These are phyloP conservation scores for Penicillium cosmopolitanum DNA, from an alignment of 495 filamentous ascomycete species.

Conservation along the genomic window DNA sequence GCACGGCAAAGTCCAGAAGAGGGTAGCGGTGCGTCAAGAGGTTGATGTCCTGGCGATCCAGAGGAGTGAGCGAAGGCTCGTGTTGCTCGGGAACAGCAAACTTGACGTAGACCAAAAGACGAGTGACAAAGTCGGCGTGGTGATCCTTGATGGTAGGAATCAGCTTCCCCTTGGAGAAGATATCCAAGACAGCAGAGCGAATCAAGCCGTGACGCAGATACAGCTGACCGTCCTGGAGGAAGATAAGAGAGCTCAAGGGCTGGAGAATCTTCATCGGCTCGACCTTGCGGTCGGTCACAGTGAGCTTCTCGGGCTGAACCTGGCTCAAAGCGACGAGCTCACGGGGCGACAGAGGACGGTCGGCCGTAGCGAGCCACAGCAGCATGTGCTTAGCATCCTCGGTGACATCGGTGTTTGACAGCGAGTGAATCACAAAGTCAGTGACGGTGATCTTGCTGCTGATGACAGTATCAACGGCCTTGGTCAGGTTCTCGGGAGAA, in stretches of 20 bases:
- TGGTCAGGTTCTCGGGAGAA: constrained; percentile 27
- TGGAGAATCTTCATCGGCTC: constrained; percentile 27
- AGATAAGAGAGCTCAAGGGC: constrained; percentile 33
- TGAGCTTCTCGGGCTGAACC: constrained; percentile 35
- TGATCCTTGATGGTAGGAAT: constrained; percentile 33
- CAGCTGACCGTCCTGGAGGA: constrained; percentile 38
- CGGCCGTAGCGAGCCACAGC: constrained; percentile 38
- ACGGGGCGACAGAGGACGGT: constrained; percentile 32
- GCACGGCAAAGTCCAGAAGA: constrained; percentile 41
- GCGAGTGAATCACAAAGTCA: constrained; percentile 34
- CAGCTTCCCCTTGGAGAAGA: constrained; percentile 34
- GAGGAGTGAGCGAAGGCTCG: constrained; percentile 32
- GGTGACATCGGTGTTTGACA: constrained; percentile 24
- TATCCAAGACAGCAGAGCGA: constrained; percentile 33
- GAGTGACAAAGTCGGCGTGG: constrained; percentile 35
- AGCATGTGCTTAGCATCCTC: constrained; percentile 35
- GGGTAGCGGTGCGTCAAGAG: constrained; percentile 27
- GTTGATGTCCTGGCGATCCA: constrained; percentile 27
- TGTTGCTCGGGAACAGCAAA: constrained; percentile 29
- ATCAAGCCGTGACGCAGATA: constrained; percentile 40
- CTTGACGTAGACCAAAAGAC: constrained; percentile 39
- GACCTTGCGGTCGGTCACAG: constrained; percentile 26
- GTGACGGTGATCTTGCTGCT: constrained; percentile 29
- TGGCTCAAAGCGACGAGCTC: constrained; percentile 34
- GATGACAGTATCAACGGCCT: constrained; percentile 28